phyloP scores from a whole-genome alignment of 805 yeast species.

The Yarrowia keelungensis region DNA sequence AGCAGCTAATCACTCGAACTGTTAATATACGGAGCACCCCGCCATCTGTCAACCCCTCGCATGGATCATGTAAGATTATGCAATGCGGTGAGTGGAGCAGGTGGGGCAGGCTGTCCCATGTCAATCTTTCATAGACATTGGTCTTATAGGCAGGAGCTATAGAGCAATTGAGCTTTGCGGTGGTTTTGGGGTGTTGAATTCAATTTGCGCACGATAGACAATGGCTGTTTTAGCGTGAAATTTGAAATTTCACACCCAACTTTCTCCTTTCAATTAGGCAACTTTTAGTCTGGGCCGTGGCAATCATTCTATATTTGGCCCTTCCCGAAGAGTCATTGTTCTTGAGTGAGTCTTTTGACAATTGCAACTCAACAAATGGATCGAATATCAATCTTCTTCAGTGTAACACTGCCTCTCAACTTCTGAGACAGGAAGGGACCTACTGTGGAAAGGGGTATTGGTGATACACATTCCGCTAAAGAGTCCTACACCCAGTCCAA shows the following conservation, averaged over 20 bases:
- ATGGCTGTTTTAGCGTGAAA: neutral
- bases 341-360: too few relatives aligned
- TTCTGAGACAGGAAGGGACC: neutral
- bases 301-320: neutral
- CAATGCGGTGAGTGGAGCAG: neutral
- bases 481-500: too few relatives aligned
- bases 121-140: neutral
- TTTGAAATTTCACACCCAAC: neutral
- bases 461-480: too few relatives aligned
- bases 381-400: too few relatives aligned
- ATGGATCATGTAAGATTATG: conserved; percentile 22
- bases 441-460: neutral
- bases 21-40: too few relatives aligned
- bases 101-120: neutral
- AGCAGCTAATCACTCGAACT: too few relatives aligned
- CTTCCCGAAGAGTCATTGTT: too few relatives aligned
- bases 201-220: neutral
- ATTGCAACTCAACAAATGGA: neutral
- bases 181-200: neutral
- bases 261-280: conserved; percentile 11
- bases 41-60: neutral
- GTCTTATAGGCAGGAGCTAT: neutral
- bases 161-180: neutral
- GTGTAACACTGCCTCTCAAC: neutral
- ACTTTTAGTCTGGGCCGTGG: neutral